Evolutionary conservation across 176 grass and related monocot species (phyloP), one percentile per base, ranked within the genome.

Genomic region (Areca catechu): DNA sequence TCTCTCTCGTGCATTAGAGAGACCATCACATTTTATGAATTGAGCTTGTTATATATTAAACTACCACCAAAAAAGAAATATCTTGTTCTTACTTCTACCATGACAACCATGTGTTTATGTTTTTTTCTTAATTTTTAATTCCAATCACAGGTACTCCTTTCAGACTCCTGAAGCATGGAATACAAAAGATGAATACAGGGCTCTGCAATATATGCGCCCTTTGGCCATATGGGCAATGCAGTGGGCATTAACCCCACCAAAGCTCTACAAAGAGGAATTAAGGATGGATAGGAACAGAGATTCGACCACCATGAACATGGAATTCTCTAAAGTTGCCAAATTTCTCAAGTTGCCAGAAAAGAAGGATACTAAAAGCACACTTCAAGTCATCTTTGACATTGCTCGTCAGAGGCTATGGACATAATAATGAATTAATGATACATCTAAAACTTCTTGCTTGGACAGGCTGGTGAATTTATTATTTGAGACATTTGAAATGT

Each of bases 211-310:
- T 51, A 67, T 67, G 65, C 65, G 65, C 17, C 65, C 65, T 7
- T 27, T 67, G 5, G 50, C 65, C 15, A 67, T 67, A 67, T 67
- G 65, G 65, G 65, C 51, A 51, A 67, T 67, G 65, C 65, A 67
- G 12, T 67, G 65, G 65, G 65, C 65, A 54, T 24, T 67, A n/a
- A 47, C 65, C 0, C 65, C 65, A 18, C 65, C 65, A 22, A 67
- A 55, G 49, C 23, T 67, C 10, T 19, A 22, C 24, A 55, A 67
- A 27, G 51, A 55, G 7, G 51, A 47, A 14, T 6, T 16, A 10
- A 18, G 20, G 30, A 16, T 12, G 19, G 20, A 67, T 20, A 16
- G 65, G 14, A 17, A 37, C 2, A 27, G 9, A 21, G 27, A 67
- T 43, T 43, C 34, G 0, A 27, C 28, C 21, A 23, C 30, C 7